Conservation (phyloP, 2,329 filamentous ascomycete genomes). For the Colletotrichum abscissum region DNA sequence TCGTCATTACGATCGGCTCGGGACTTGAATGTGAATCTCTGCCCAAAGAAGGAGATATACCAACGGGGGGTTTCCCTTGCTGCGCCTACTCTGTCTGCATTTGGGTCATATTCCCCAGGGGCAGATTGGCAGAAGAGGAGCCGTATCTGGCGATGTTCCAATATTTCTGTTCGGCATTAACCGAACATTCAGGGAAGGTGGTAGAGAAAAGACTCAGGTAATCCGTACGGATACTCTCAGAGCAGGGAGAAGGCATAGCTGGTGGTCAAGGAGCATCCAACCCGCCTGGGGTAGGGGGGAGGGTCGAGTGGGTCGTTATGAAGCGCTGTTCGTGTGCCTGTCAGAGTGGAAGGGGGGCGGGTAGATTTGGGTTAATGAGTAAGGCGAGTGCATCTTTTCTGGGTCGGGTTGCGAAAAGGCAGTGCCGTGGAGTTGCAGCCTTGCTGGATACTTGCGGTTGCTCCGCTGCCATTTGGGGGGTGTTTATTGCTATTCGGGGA, state of each 20-base stretch:
- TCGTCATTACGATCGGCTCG: constrained; percentile 35
- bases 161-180: constrained; percentile 18
- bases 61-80: not conserved
- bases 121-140: not conserved
- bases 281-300: not conserved
- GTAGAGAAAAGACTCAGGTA: not conserved
- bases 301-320: too few relatives aligned
- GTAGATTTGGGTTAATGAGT: constrained; percentile 19
- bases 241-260: not conserved
- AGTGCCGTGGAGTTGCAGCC: constrained; percentile 11
- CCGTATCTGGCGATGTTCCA: not conserved
- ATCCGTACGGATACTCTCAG: too few relatives aligned
- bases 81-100: not conserved
- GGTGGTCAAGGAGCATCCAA: not conserved
- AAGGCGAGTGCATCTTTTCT: constrained; percentile 21
- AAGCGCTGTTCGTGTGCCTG: not conserved
- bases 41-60: not conserved
- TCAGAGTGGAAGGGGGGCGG: not conserved
- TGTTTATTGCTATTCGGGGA: constrained; percentile 12
- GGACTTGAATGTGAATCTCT: constrained; percentile 15
- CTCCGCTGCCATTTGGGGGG: not conserved
- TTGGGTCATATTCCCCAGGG: not conserved
- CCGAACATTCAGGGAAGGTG: constrained; percentile 4
- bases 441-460: not conserved
- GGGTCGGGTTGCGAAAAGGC: not conserved